Evolutionary conservation across 495 filamentous ascomycete genomes (phyloP), one percentile per base, ranked within the genome.

Genomic region (Platismatia glauca): DNA sequence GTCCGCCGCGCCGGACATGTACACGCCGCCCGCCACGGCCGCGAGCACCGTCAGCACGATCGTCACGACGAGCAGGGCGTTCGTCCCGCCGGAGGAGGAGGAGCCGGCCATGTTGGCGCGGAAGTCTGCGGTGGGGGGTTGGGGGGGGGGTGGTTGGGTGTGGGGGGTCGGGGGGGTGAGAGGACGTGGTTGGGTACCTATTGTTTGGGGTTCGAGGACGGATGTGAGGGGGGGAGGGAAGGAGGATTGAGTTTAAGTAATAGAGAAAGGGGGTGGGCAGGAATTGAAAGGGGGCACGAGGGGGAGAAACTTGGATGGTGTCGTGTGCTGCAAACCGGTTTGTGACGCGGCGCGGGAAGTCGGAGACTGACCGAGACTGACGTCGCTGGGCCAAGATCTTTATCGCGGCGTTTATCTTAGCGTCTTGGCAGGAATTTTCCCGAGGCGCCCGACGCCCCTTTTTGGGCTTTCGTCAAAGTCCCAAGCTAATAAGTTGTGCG

Each of bases 1-100:
- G 20, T 67, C 66, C 3, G 41, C 62, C 3, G 57, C 55, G 22
- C 57, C 57, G 20, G 63, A 62, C 38, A 62, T 31, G 41, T 67
- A 67, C 12, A 66, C 27, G 24, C 27, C 64, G 13, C 38, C 27
- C 12, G 35, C 27, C 6, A 52, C 33, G 52, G 46, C 58, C 3
- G 33, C 37, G 2, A 66, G n/a, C 5, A 50, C 20, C 4, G 61
- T 43, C 8, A 64, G 41, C 0, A 64, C 7, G 20, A 55, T 13
- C 2, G 58, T 13, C n/a, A 34, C 41, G 39, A 63, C 31, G 41
- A 63, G 39, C 22, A 27, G 22, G 44, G 44, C 22, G 22, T 13
- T n/a, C 11, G n/a, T n/a, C n/a, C n/a, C n/a, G n/a, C n/a, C n/a
- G n/a, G n/a, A n/a, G n/a, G 57, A 60, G 58, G 41, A 18, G 48